phyloP scores from a whole-genome alignment of 257 asterid genomes.

The Rubia yunnanensis region DNA sequence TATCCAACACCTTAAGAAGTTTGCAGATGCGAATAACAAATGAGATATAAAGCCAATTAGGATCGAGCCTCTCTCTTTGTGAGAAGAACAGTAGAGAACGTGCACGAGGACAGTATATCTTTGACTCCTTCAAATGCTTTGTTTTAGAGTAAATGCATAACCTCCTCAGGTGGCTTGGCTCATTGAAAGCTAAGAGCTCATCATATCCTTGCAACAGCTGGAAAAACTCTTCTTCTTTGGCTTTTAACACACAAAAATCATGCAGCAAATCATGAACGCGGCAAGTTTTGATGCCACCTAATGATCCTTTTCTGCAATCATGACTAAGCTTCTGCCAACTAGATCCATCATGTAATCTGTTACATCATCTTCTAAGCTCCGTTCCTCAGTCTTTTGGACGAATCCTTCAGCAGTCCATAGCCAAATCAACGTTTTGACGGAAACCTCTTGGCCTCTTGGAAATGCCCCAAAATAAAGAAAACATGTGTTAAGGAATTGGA shows the following conservation, averaged over 20 bases:
- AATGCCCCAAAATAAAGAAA: constrained; percentile 13
- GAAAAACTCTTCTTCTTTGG: constrained; percentile 5
- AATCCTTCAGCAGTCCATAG: constrained; percentile 16
- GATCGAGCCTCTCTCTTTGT: background rate
- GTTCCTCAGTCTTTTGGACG: background rate
- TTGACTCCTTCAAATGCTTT: background rate
- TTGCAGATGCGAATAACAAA: background rate
- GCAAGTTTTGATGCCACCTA: background rate
- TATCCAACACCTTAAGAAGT: constrained; percentile 7
- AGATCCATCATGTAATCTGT: constrained; percentile 9
- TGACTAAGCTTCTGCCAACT: constrained; percentile 7
- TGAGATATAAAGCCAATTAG: background rate
- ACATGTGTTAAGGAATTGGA: too few relatives aligned
- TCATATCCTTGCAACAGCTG: background rate
- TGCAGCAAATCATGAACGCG: constrained; percentile 10
- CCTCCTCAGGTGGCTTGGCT: background rate
- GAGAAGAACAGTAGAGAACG: constrained; percentile 6
- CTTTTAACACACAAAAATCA: constrained; percentile 4
- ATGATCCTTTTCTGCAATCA: background rate
- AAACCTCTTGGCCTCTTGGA: background rate
- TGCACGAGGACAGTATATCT: background rate
- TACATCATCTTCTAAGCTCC: constrained; percentile 5
- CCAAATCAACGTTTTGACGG: background rate
- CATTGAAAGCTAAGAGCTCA: background rate
- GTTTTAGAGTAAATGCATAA: background rate